Conservation (phyloP, 805 yeast species). For the Diddensiella santjacobensis region DNA sequence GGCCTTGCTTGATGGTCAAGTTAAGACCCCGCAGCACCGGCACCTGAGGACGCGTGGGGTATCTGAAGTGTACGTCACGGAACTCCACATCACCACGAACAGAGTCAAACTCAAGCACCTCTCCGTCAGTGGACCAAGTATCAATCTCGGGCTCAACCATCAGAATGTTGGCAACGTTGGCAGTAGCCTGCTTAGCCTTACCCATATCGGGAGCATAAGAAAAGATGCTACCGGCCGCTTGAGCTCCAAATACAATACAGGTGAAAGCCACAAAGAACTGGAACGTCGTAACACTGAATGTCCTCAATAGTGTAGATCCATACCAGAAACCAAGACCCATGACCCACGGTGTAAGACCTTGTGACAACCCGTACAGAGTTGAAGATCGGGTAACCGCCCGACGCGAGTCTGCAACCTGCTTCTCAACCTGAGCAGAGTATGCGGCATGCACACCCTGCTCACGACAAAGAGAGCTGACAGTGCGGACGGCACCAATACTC, state of each 20-base stretch:
- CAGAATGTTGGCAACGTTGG: conserved; percentile 32
- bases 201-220: conserved; percentile 43
- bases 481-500: conserved; percentile 37
- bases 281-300: conserved; percentile 29
- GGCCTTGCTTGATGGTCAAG: conserved; percentile 46
- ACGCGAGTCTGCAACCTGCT: conserved; percentile 32
- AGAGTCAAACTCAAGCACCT: conserved; percentile 27
- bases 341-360: conserved; percentile 39
- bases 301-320: conserved; percentile 37
- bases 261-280: conserved; percentile 39
- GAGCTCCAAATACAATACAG: conserved; percentile 40
- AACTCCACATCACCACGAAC: conserved; percentile 53
- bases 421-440: conserved; percentile 29
- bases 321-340: conserved; percentile 43
- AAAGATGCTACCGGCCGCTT: conserved; percentile 39
- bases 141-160: conserved; percentile 36
- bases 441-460: conserved; percentile 35
- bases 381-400: conserved; percentile 31
- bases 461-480: conserved; percentile 40
- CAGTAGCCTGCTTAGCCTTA: conserved; percentile 38
- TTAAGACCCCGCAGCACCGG: conserved; percentile 50
- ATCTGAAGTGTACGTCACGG: conserved; percentile 56
- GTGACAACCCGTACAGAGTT: conserved; percentile 36
- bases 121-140: conserved; percentile 30
- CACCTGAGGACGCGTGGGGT: conserved; percentile 55